These are phyloP conservation scores for Rubia tinctorum DNA, from an alignment of 305 asterid genomes.

Conservation along the genomic window DNA sequence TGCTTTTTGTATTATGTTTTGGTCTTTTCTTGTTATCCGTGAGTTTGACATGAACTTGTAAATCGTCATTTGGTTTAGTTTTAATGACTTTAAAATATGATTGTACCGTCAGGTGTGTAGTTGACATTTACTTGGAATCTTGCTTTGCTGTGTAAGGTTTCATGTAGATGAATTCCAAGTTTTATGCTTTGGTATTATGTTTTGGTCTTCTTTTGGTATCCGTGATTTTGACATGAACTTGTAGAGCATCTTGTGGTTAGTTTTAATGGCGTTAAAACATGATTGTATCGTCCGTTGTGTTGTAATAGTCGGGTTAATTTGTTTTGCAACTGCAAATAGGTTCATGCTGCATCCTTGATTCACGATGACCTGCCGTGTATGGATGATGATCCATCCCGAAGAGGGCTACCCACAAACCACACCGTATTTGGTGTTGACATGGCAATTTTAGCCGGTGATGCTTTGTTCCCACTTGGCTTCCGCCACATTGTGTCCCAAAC, in stretches of 20 bases:
- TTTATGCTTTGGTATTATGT: no score
- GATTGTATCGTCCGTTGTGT: no score
- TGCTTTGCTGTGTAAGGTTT: background rate
- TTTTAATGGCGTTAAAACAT: no score
- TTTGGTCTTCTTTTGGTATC: no score
- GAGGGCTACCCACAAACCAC: constrained; percentile 93
- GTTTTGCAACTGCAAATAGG: constrained; percentile 32
- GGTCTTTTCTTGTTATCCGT: background rate
- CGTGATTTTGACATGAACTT: background rate
- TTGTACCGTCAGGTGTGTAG: no score
- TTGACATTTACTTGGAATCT: no score
- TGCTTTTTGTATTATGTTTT: background rate
- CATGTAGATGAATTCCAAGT: background rate
- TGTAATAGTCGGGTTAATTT: background rate
- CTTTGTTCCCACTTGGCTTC: constrained; percentile 92
- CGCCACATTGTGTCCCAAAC: constrained; percentile 89
- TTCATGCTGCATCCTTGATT: constrained; percentile 90
- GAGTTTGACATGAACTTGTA: background rate
- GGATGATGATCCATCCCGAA: constrained; percentile 93
- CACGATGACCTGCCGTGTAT: constrained; percentile 97
- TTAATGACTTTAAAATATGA: no score
- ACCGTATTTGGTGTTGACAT: constrained; percentile 81
- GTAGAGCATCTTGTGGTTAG: background rate
- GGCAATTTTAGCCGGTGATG: constrained; percentile 98
- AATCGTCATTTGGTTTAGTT: no score